Base-by-base conservation (phyloP, 129 eudicot species). In the Artemisia tridentata region DNA sequence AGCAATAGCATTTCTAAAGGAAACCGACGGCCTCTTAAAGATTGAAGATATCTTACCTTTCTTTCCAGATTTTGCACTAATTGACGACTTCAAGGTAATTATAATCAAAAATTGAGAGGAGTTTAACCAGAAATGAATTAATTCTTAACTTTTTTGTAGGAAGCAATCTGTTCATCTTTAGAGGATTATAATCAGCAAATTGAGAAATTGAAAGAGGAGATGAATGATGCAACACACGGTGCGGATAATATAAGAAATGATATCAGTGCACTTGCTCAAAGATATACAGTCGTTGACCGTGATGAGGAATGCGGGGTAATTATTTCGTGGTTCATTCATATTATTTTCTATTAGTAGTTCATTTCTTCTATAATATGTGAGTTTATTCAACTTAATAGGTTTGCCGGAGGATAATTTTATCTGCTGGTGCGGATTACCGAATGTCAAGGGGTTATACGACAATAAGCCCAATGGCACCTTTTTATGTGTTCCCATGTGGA, bases 261-360 rank as follows among this genome's bases (percentile, higher is more conserved):
- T 68, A 93, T 93, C 34, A 85, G 90, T 75, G 96, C 98, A 46
- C 98, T 93, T 81, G 92, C 97, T 63, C 98, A 93, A 54, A 80
- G 98, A 79, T 93, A 87, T 73, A 84, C 97, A 47, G 82, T 93
- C 29, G 88, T 93, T 63, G 95, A 93, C 56, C 95, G 85, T 45
- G 98, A 87, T 47, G 98, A 93, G 64, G 98, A 87, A 70, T 93
- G 98, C 71, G 98, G 98, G 97, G 98, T 93, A 87, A 69, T 71
- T 27, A 21, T 75, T 74, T 61, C 3, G 46, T 38, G 10, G 50
- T 63, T 57, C 2, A 56, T 69, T 10, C 12, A 54, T 27, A 25
- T 54, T 5, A 31, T 13, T 23, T 57, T 6, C 3, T 60, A 1
- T 1, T 46, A 25, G 49, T 23, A 12, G 46, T 14, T 25, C 31